Percentiles rank a stretch among this genome's conserved stretches.
Conservation (phyloP, 345 rosid genomes). For the Populus euphratica region DNA sequence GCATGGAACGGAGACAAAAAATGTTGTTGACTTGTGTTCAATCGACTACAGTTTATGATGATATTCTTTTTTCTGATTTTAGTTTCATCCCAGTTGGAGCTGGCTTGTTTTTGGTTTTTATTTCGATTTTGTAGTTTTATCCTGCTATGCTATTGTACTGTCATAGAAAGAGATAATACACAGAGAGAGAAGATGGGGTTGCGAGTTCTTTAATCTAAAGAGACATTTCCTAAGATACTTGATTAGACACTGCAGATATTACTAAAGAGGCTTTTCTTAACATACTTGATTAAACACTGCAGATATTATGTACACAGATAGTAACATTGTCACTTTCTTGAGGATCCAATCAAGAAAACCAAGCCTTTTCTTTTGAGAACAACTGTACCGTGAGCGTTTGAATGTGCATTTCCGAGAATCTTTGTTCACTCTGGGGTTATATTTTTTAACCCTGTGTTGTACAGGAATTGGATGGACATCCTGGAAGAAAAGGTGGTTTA, state of each 20-base stretch:
- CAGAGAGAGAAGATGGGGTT: neutral
- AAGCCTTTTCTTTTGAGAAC: neutral
- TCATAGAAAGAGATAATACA: neutral
- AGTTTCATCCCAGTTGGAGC: neutral
- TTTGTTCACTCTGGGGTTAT: neutral
- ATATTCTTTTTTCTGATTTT: neutral
- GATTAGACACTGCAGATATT: neutral
- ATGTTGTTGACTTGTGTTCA: neutral
- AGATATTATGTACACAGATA: neutral
- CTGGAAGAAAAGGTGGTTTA: slow-evolving; percentile 80
- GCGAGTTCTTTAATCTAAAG: neutral
- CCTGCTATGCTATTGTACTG: neutral
- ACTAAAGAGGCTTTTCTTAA: neutral
- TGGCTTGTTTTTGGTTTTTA: neutral
- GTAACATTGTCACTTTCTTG: neutral
- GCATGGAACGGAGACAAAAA: neutral
- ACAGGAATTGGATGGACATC: slow-evolving; percentile 84
- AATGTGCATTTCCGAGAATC: neutral
- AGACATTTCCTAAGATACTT: neutral
- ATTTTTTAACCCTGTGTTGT: neutral
- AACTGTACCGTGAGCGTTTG: neutral
- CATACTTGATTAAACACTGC: neutral
- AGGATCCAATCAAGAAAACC: neutral
- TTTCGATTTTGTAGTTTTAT: neutral
- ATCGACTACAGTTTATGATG: neutral